Conservation (phyloP, 306 rosid species). For the Amphicarpaea edgeworthii region DNA sequence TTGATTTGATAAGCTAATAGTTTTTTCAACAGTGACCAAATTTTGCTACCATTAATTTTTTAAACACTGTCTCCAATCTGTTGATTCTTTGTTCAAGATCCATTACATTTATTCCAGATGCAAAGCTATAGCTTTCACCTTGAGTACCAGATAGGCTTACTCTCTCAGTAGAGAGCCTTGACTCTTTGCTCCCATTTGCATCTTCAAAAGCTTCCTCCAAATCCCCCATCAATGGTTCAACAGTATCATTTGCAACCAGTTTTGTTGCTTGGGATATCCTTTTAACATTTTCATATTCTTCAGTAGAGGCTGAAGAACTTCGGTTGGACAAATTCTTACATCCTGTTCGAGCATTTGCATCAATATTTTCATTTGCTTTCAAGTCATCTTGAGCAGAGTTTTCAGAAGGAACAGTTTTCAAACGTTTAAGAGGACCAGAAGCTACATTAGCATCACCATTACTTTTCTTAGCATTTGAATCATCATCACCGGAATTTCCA, state of each 20-base stretch:
- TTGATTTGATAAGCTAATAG: slow-evolving; percentile 8
- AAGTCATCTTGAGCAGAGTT: slow-evolving; percentile 14
- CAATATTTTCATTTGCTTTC: background rate
- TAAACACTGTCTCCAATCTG: background rate
- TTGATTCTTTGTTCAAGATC: slow-evolving; percentile 40
- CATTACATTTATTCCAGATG: background rate
- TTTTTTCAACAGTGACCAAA: slow-evolving; percentile 35
- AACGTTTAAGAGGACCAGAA: slow-evolving; percentile 12
- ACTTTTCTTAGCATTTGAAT: background rate
- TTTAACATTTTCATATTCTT: slow-evolving; percentile 8
- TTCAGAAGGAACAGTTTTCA: background rate
- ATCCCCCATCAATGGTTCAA: slow-evolving; percentile 21
- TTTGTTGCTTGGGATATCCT: background rate
- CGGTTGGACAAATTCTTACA: slow-evolving; percentile 15
- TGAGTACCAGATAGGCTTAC: background rate
- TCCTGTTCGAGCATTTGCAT: background rate
- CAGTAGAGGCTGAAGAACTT: slow-evolving; percentile 25
- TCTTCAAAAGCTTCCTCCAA: slow-evolving; percentile 22
- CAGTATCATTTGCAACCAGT: background rate
- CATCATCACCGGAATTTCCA: slow-evolving; percentile 25
- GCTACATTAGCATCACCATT: slow-evolving; percentile 36
- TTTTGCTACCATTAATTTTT: slow-evolving; percentile 1
- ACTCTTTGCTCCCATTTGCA: slow-evolving; percentile 16
- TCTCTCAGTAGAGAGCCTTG: background rate
- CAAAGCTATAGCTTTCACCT: slow-evolving; percentile 9